These are phyloP conservation scores for Fusarium papillatum DNA, from an alignment of 2,329 filamentous ascomycete species.

Conservation along the genomic window DNA sequence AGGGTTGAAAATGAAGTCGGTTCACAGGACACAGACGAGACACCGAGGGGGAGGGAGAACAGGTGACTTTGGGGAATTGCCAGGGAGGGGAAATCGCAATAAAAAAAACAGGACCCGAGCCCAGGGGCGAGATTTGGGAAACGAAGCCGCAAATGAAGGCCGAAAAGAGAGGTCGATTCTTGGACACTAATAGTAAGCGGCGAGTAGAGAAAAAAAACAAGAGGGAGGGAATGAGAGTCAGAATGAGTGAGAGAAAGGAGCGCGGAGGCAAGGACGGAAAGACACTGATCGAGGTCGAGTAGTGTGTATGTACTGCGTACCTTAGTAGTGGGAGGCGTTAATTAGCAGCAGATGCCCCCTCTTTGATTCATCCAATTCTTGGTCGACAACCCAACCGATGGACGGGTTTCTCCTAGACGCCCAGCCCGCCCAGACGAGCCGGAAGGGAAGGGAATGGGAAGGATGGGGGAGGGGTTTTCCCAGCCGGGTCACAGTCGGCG, in stretches of 20 bases:
- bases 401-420: slow-evolving; percentile 14
- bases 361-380: slow-evolving; percentile 12
- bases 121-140: slow-evolving; percentile 33
- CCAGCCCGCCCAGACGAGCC: neutral
- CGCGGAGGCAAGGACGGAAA: slow-evolving; percentile 9
- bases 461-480: neutral
- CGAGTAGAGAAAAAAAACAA: slow-evolving; percentile 5
- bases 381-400: neutral
- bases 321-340: slow-evolving; percentile 37
- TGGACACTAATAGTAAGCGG: slow-evolving; percentile 9
- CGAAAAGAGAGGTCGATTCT: slow-evolving; percentile 19
- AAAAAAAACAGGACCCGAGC: slow-evolving; percentile 38
- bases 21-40: slow-evolving; percentile 23
- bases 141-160: slow-evolving; percentile 9
- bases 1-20: slow-evolving; percentile 25
- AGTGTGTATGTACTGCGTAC: neutral
- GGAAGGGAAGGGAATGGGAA: neutral
- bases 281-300: neutral
- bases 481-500: neutral
- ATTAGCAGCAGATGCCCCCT: slow-evolving; percentile 34
- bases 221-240: slow-evolving; percentile 3
- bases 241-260: slow-evolving; percentile 8
- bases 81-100: slow-evolving; percentile 46
- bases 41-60: slow-evolving; percentile 42
- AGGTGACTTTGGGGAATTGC: slow-evolving; percentile 37